Evolutionary conservation across 257 asterid genomes (phyloP).

Genomic region (Avicennia marina): DNA sequence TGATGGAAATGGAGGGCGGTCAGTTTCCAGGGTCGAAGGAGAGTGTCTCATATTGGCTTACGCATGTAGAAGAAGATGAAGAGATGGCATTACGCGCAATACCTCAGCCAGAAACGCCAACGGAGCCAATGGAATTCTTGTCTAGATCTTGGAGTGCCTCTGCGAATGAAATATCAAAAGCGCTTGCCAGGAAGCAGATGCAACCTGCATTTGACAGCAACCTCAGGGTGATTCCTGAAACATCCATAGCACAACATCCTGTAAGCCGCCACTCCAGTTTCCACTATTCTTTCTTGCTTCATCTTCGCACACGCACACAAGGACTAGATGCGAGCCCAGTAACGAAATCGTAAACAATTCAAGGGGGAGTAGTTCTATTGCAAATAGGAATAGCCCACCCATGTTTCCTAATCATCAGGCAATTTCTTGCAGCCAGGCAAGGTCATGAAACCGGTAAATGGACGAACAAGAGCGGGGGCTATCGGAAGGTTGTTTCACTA

Average conservation of each 20-base stretch:
- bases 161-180: slow-evolving; percentile 66
- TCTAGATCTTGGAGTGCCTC: slow-evolving; percentile 88
- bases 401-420: no score
- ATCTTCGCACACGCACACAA: no score
- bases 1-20: no score
- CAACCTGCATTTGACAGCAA: slow-evolving; percentile 27
- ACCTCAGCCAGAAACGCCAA: slow-evolving; percentile 79
- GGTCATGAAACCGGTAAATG: slow-evolving; percentile 27
- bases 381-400: no score
- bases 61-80: slow-evolving; percentile 39
- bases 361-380: no score
- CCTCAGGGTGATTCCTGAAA: no score
- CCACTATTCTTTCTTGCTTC: no score
- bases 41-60: slow-evolving; percentile 37
- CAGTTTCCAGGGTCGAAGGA: slow-evolving; percentile 32
- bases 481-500: slow-evolving; percentile 65
- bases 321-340: no score
- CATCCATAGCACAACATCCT: no score
- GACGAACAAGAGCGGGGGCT: slow-evolving; percentile 32
- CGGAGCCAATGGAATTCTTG: slow-evolving; percentile 80
- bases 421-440: no score
- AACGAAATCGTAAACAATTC: no score
- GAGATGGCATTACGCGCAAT: slow-evolving; percentile 36
- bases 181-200: slow-evolving; percentile 46
- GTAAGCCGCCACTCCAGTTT: no score